A percentile compares a stretch with the other conserved stretches of the same genome.
Conservation (phyloP, 345 rosid genomes). For the Noccaea caerulescens region DNA sequence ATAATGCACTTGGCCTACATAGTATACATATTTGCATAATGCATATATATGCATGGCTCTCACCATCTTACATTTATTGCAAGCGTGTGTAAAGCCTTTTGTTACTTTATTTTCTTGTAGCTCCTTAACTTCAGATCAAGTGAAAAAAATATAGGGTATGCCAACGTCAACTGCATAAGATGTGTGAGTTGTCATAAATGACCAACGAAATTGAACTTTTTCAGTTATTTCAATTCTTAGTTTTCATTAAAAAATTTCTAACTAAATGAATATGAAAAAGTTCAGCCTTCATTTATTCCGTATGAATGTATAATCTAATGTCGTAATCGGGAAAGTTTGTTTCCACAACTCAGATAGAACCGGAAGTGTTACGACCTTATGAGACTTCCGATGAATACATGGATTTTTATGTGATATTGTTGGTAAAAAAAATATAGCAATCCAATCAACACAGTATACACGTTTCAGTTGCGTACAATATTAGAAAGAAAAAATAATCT, state of each 20-base stretch:
- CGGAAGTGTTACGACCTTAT: slow-evolving; percentile 28
- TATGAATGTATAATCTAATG: slow-evolving; percentile 30
- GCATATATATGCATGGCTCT: slow-evolving; percentile 4
- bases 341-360: slow-evolving; percentile 37
- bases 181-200: slow-evolving; percentile 39
- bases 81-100: slow-evolving; percentile 32
- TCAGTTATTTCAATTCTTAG: not conserved
- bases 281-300: slow-evolving; percentile 27
- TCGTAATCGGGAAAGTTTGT: slow-evolving; percentile 27
- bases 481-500: slow-evolving; percentile 5
- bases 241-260: slow-evolving; percentile 5
- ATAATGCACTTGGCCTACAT: slow-evolving; percentile 19
- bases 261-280: slow-evolving; percentile 19
- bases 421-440: not conserved
- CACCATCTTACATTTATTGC: slow-evolving; percentile 32
- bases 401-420: not conserved
- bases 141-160: slow-evolving; percentile 4
- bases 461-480: slow-evolving; percentile 24
- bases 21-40: not conserved
- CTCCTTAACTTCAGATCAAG: slow-evolving; percentile 28
- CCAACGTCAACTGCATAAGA: slow-evolving; percentile 26
- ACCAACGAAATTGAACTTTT: slow-evolving; percentile 4
- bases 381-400: slow-evolving; percentile 6
- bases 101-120: slow-evolving; percentile 13
- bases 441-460: slow-evolving; percentile 19